Base-by-base conservation (phyloP, 495 filamentous ascomycete genomes). In the Penicillium flavigenum region DNA sequence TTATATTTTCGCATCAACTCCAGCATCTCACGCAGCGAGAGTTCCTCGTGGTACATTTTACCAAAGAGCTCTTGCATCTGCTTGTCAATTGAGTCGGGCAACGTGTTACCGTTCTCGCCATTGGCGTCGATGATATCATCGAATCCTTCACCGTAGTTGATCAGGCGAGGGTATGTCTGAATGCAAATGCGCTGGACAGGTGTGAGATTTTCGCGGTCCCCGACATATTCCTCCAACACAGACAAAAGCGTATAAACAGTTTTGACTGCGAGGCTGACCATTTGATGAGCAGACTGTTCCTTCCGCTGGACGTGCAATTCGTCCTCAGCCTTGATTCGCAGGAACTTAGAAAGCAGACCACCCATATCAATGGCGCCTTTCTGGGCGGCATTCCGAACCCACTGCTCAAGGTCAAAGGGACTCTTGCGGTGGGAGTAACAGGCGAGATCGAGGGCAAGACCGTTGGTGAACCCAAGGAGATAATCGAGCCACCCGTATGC, bases 51-150 rank as follows among this genome's bases (percentile, higher is more conserved):
- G 66, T 98, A 98, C 91, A 99, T 96, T 60, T 87, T 87, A 71
- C 95, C 96, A 71, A 96, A 98, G 47, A 96, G 84, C 55, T 96
- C 90, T 64, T 97, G 91, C 94, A 99, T 99, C 67, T 90, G 86
- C 58, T 83, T 86, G 59, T 95, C 89, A 24, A 92, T 87, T 20
- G 83, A 82, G n/a, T 82, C 77, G 0, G 92, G 86, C 20, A 99
- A 77, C 0, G 82, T 79, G 66, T 98, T 95, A 5, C 86, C 85
- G 44, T 87, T 82, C 58, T 86, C 79, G 31, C 92, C 89, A 63
- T 96, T 94, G 19, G 81, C 80, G 65, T 97, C 88, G 59, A 96
- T 90, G 39, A 94, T 88, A 43, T 93, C 89, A 71, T 96, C 91
- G 58, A 86, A 89, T 8, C 87, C 90, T 74, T 96, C 90, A 1